Evolutionary conservation across 2,329 filamentous ascomycete species (phyloP), one percentile per base, ranked within the genome.

Genomic region (Lojkania enalia): DNA sequence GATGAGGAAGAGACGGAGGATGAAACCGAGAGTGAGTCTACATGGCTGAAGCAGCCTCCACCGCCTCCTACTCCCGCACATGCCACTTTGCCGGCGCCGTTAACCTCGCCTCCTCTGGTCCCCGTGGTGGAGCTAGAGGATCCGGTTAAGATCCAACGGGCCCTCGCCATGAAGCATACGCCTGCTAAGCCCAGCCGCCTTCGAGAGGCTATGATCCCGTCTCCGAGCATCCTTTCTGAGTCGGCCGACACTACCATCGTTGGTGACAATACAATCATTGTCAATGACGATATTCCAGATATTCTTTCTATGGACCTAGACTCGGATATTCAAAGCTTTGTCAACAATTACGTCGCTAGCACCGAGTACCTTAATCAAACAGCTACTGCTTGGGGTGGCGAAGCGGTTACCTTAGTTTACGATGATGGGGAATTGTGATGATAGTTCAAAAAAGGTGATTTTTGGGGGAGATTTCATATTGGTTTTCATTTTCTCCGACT

Each of bases 61-160:
- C 65, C 66, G 2, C 55, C 67, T 18, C 66, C 67, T 7, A 61
- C 59, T 7, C 66, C 67, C 9, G 57, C 65, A 12, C 65, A 70
- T 42, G 61, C 61, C 11, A 57, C 61, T 2, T 51, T 69, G 14
- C 66, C 66, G 14, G 37, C 30, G 15, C 44, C 52, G 2, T 5
- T 51, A n/a, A 35, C 27, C 14, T 39, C 42, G 4, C 23, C 19
- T 20, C 42, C 49, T 4, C 23, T 32, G 29, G 33, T 46, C n/a
- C 39, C 46, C 13, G 12, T 41, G 20, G 21, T 51, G 21, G 19
- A 37, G 18, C 20, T 19, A 20, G 43, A 51, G 12, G 62, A 62
- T 31, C 57, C 61, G 33, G 43, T 67, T 5, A 54, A 63, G 47
- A 48, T 51, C 2, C 61, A 65, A 42, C 63, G 66, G 14, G 55